A percentile compares a stretch with the other conserved stretches of the same genome.
Evolutionary conservation across 2,329 filamentous ascomycete species (phyloP).

Genomic region (Neonectria punicea): DNA sequence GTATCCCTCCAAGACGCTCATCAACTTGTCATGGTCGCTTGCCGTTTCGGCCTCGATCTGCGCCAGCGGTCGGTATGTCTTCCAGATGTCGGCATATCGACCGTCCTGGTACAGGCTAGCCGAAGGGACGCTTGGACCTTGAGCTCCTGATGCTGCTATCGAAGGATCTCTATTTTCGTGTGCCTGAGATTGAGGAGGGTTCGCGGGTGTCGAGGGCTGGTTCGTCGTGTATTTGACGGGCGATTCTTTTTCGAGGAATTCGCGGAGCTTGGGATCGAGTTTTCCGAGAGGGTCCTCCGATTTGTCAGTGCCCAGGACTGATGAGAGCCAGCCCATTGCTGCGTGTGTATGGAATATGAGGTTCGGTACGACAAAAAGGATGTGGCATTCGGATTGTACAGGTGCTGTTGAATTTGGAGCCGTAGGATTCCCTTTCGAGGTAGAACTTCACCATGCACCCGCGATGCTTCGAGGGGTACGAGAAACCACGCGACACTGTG

Average conservation of each 20-base stretch:
- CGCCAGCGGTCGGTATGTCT: conserved; percentile 80
- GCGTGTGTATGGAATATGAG: neutral
- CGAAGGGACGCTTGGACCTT: conserved; percentile 52
- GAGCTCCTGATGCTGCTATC: conserved; percentile 28
- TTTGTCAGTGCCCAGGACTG: conserved; percentile 60
- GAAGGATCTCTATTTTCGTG: conserved; percentile 25
- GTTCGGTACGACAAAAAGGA: neutral
- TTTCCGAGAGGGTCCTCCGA: conserved; percentile 71
- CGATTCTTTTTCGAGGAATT: conserved; percentile 86
- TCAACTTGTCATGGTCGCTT: conserved; percentile 82
- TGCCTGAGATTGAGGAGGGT: conserved; percentile 17
- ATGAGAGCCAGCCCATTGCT: conserved; percentile 68
- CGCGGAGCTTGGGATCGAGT: conserved; percentile 84
- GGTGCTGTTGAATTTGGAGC: conserved; percentile 15
- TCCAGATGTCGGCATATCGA: conserved; percentile 89
- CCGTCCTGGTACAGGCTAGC: conserved; percentile 68
- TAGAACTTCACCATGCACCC: conserved; percentile 30
- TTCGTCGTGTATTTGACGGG: conserved; percentile 71
- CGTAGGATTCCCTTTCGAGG: conserved; percentile 5
- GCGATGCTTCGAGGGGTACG: conserved; percentile 33
- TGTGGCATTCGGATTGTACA: neutral
- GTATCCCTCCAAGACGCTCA: conserved; percentile 83
- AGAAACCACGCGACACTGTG: conserved; percentile 26
- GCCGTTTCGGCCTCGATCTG: conserved; percentile 76
- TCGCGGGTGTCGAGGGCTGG: conserved; percentile 34